phyloP scores from a whole-genome alignment of 805 yeast species.

The Kluyveromyces aestuarii region DNA sequence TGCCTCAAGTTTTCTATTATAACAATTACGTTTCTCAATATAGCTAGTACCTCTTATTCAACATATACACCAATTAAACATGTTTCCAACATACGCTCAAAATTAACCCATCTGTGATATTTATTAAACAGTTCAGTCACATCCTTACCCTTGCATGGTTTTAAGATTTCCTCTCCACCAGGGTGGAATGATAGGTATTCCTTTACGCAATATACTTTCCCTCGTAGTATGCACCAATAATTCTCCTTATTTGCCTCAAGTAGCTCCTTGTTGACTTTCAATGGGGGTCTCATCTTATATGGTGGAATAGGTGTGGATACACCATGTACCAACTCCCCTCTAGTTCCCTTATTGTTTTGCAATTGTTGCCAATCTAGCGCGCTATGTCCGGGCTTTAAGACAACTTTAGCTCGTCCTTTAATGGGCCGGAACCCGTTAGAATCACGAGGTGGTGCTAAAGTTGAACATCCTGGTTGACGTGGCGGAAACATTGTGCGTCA shows the following conservation, averaged over 20 bases:
- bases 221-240: constrained; percentile 77
- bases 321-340: constrained; percentile 16
- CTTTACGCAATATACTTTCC: constrained; percentile 80
- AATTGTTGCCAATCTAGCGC: constrained; percentile 27
- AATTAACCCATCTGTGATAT: constrained; percentile 77
- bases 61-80: constrained; percentile 60
- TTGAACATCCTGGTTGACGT: constrained; percentile 7
- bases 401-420: constrained; percentile 17
- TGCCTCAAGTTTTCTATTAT: neutral
- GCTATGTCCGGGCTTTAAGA: constrained; percentile 27
- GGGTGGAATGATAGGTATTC: constrained; percentile 83
- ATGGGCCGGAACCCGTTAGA: neutral
- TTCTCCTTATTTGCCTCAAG: constrained; percentile 59
- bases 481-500: neutral
- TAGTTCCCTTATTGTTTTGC: constrained; percentile 8
- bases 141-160: constrained; percentile 67
- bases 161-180: constrained; percentile 79
- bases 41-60: neutral
- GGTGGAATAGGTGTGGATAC: constrained; percentile 11
- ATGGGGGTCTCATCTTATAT: constrained; percentile 31
- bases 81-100: constrained; percentile 66
- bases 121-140: constrained; percentile 69
- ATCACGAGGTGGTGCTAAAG: constrained; percentile 4
- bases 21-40: neutral
- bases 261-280: constrained; percentile 48